Percentiles rank a stretch among this genome's conserved stretches.
phyloP scores from a whole-genome alignment of 441 rosid genomes.

The Flueggea neowawraea region DNA sequence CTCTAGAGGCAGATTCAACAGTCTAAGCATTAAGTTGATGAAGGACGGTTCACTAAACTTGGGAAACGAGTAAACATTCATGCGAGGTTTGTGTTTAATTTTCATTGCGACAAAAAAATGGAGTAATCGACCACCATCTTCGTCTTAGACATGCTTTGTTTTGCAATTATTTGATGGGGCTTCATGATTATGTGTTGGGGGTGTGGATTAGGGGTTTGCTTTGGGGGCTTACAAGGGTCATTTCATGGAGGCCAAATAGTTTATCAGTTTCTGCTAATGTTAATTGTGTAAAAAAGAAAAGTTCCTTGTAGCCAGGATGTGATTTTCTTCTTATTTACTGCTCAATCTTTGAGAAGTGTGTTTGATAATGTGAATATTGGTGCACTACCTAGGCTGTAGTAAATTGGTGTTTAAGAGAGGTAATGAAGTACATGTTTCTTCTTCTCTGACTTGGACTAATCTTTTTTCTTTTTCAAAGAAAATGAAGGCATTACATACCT shows the following conservation, averaged over 20 bases:
- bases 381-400: conserved; percentile 18
- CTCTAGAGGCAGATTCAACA: conserved; percentile 98
- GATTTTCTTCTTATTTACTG: conserved; percentile 17
- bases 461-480: too few relatives aligned
- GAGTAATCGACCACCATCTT: conserved; percentile 21
- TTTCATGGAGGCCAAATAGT: conserved; percentile 2
- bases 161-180: conserved; percentile 31
- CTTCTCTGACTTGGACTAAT: too few relatives aligned
- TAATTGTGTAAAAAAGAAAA: conserved; percentile 24
- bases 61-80: conserved; percentile 42
- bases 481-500: too few relatives aligned
- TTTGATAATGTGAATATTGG: conserved; percentile 22
- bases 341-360: conserved; percentile 20
- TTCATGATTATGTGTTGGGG: conserved; percentile 15
- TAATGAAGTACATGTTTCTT: too few relatives aligned
- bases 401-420: background rate
- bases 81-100: conserved; percentile 15
- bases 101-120: conserved; percentile 12
- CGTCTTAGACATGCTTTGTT: conserved; percentile 25
- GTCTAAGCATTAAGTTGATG: conserved; percentile 93
- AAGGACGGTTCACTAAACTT: conserved; percentile 94
- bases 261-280: conserved; percentile 19
- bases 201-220: background rate
- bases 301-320: conserved; percentile 26
- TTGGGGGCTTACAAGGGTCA: conserved; percentile 20